Evolutionary conservation across 163 green algal species (phyloP).

Genomic region (Scenedesmus sp.): DNA sequence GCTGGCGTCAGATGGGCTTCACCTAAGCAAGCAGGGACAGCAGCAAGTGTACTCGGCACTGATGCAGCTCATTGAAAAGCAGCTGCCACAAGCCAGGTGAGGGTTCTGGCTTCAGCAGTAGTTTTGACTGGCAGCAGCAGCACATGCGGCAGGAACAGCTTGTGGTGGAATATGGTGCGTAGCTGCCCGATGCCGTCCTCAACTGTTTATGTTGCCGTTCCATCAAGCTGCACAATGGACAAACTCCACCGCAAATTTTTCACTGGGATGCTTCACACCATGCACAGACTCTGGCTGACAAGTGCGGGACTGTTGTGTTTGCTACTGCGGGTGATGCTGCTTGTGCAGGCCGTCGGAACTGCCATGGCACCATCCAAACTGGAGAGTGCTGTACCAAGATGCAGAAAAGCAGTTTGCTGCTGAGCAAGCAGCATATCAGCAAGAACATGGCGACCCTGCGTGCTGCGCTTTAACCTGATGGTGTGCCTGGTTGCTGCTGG

Average conservation of each 20-base stretch:
- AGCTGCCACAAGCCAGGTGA: constrained; percentile 52
- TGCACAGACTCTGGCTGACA: no score
- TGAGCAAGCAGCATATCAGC: constrained; percentile 1
- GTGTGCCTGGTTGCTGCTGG: neutral
- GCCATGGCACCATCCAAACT: neutral
- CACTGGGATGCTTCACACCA: no score
- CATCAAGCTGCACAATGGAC: no score
- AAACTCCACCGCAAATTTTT: no score
- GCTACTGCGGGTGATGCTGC: neutral
- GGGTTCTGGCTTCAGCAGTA: neutral
- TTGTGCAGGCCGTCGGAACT: neutral
- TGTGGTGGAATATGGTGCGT: no score
- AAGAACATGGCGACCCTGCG: neutral
- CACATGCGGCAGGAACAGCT: neutral
- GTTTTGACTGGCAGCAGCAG: neutral
- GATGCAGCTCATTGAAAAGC: constrained; percentile 49
- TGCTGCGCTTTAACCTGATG: neutral
- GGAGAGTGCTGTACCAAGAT: neutral
- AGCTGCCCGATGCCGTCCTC: no score
- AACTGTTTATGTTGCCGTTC: no score
- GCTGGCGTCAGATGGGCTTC: constrained; percentile 73
- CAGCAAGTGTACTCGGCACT: constrained; percentile 58
- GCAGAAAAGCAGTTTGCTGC: neutral
- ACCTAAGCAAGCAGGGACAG: constrained; percentile 72
- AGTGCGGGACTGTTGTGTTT: neutral